Evolutionary conservation across 805 yeast genomes (phyloP).

Genomic region (Barnettozyma botsteinii): DNA sequence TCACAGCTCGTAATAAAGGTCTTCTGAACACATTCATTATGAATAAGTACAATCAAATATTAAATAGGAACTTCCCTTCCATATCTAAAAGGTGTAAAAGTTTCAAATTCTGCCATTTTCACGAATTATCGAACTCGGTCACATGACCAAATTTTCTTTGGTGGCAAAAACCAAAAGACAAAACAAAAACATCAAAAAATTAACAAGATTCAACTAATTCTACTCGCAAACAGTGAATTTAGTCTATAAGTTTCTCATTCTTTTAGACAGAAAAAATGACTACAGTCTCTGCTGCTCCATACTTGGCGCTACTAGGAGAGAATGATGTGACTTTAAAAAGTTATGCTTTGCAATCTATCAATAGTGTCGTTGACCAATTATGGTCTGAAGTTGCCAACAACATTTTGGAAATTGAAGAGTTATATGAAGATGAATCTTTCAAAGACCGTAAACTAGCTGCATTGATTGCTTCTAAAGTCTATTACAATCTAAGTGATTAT

Average conservation of each 20-base stretch:
- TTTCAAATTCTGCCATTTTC: background rate
- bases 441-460: slow-evolving; percentile 82
- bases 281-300: slow-evolving; percentile 79
- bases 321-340: slow-evolving; percentile 69
- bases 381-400: slow-evolving; percentile 98
- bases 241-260: too few species aligned
- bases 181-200: background rate
- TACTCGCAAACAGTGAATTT: background rate
- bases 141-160: slow-evolving; percentile 1
- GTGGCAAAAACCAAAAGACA: slow-evolving; percentile 8
- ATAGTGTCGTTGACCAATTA: slow-evolving; percentile 77
- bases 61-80: too few species aligned
- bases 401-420: slow-evolving; percentile 81
- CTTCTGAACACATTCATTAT: background rate
- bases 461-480: slow-evolving; percentile 81
- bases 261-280: slow-evolving; percentile 3
- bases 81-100: background rate
- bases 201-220: background rate
- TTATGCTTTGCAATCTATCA: slow-evolving; percentile 79
- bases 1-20: background rate
- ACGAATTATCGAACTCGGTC: background rate
- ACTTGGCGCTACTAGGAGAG: slow-evolving; percentile 83
- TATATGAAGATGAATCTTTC: slow-evolving; percentile 80
- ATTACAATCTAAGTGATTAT: slow-evolving; percentile 90
- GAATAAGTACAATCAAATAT: background rate